These are phyloP conservation scores for Pseudozyma flocculosa DNA, from an alignment of 1,284 basidiomycete species.

Conservation along the genomic window DNA sequence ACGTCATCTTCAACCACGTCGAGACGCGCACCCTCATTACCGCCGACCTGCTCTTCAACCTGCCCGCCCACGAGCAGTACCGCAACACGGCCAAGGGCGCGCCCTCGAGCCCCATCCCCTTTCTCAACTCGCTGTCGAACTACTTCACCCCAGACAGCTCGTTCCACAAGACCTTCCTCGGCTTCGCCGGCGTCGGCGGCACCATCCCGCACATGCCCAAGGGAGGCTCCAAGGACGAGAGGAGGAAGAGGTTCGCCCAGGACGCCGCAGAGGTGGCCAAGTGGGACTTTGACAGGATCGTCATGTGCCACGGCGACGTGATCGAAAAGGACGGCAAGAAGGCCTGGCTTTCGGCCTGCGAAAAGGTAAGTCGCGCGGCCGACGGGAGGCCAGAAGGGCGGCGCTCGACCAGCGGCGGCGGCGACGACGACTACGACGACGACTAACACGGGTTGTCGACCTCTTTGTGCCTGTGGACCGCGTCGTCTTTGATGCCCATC, in stretches of 20 bases:
- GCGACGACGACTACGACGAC: not conserved
- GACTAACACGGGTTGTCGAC: not conserved
- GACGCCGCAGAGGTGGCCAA: constrained; percentile 70
- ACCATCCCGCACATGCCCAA: constrained; percentile 23
- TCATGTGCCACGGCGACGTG: constrained; percentile 90
- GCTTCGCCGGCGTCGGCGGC: constrained; percentile 19
- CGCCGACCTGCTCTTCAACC: constrained; percentile 87
- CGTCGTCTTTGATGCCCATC: not conserved
- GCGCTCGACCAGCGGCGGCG: not conserved
- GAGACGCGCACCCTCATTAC: constrained; percentile 76
- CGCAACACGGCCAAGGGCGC: constrained; percentile 24
- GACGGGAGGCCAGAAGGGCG: not conserved
- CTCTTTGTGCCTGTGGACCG: too few relatives aligned
- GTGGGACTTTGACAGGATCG: constrained; percentile 86
- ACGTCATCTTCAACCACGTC: constrained; percentile 82
- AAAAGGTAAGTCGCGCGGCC: constrained; percentile 14
- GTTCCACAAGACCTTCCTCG: constrained; percentile 41
- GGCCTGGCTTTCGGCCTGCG: constrained; percentile 64
- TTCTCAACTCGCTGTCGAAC: constrained; percentile 13
- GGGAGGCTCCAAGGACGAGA: constrained; percentile 56
- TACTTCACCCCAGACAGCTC: constrained; percentile 10
- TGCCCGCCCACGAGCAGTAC: constrained; percentile 78
- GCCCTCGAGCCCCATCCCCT: constrained; percentile 39
- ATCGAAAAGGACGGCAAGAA: constrained; percentile 74
- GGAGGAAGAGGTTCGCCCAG: constrained; percentile 39